These are phyloP conservation scores for Clausena lansium DNA, from an alignment of 345 rosid genomes.

Conservation along the genomic window DNA sequence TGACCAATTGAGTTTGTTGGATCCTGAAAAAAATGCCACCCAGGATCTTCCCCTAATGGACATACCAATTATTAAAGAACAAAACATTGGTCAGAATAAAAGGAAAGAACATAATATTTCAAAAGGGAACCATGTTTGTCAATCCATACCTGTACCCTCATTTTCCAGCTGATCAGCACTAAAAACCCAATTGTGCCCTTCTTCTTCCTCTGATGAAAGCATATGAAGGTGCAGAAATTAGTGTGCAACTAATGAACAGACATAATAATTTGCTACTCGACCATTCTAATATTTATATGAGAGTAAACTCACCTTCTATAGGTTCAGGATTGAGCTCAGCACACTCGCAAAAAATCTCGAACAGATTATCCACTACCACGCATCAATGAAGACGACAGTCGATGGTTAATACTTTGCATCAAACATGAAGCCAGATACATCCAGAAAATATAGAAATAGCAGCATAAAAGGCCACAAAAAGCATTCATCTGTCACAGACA, in stretches of 20 bases:
- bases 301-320: slow-evolving; percentile 52
- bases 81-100: background rate
- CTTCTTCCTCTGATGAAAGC: slow-evolving; percentile 37
- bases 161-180: slow-evolving; percentile 73
- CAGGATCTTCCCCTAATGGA: slow-evolving; percentile 52
- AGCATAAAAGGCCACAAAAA: background rate
- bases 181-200: slow-evolving; percentile 66
- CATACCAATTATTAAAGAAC: slow-evolving; percentile 8
- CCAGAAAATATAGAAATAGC: background rate
- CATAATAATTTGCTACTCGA: background rate
- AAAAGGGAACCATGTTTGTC: background rate
- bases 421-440: background rate
- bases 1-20: slow-evolving; percentile 68
- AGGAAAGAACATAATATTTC: background rate
- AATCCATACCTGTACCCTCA: slow-evolving; percentile 46
- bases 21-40: slow-evolving; percentile 47
- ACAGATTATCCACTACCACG: slow-evolving; percentile 74
- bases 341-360: slow-evolving; percentile 82
- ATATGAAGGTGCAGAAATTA: background rate
- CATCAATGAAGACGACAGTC: background rate
- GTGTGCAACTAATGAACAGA: background rate
- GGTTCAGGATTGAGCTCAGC: slow-evolving; percentile 97
- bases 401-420: background rate
- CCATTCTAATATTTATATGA: background rate
- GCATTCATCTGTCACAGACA: background rate